Percentiles rank a stretch among this genome's conserved stretches.
Evolutionary conservation across 192 early-diverging fungal genomes (phyloP).

Genomic region (Coemansia sp.): DNA sequence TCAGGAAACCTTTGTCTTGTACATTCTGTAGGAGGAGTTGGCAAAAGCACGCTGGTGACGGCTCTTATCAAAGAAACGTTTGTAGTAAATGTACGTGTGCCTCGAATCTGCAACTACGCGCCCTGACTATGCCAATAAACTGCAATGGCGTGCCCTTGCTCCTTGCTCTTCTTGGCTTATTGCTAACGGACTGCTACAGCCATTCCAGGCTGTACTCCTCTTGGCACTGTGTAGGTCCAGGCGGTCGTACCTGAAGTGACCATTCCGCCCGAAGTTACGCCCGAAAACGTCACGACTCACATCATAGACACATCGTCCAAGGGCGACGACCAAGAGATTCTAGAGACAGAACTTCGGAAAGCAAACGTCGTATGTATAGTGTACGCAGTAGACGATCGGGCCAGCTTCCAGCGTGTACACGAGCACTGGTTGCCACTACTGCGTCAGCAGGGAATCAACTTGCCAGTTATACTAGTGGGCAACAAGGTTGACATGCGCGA

Average conservation of each 20-base stretch:
- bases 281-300: constrained; percentile 93
- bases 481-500: constrained; percentile 50
- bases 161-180: background rate
- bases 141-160: too few relatives aligned
- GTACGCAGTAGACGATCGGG: constrained; percentile 82
- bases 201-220: too few relatives aligned
- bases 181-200: too few relatives aligned
- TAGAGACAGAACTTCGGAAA: constrained; percentile 91
- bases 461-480: constrained; percentile 79
- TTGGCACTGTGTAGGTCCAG: constrained; percentile 53
- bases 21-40: constrained; percentile 64
- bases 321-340: constrained; percentile 79
- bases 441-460: constrained; percentile 85
- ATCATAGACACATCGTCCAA: constrained; percentile 93
- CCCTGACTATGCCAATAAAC: too few relatives aligned
- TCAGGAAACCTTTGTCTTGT: background rate
- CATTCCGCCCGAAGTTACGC: constrained; percentile 96
- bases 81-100: constrained; percentile 85
- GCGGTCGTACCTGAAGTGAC: constrained; percentile 99
- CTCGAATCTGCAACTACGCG: constrained; percentile 3
- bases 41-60: constrained; percentile 95
- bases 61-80: constrained; percentile 96
- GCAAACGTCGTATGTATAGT: constrained; percentile 98
- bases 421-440: constrained; percentile 93
- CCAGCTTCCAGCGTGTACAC: constrained; percentile 79